Evolutionary conservation across 768 basidiomycete species (phyloP), one percentile per base, ranked within the genome.

Genomic region (Leucocoprinus sp.): DNA sequence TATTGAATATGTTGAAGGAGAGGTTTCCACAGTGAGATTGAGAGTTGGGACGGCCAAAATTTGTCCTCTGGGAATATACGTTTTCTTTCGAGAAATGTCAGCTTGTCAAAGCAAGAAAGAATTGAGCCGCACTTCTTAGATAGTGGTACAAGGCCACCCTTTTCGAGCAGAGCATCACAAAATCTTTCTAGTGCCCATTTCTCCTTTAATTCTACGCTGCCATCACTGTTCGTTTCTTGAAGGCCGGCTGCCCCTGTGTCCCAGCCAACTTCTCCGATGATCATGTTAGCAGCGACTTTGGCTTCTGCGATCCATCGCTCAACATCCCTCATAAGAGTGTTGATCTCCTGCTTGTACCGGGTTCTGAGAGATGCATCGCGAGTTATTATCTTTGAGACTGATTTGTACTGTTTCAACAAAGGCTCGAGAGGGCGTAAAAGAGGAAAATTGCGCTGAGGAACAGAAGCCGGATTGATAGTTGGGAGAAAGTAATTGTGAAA

Each of bases 401-500:
- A 57, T 56, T 92, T 93, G 67, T 93, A 93, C 37, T 72, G 65
- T 49, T 78, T 80, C 23, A 99, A 63, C 4, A 85, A 59, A 0
- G 91, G 87, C 0, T 67, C 57, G 21, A 93, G 62, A 1, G 82
- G 72, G 12, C 82, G 75, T 28, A 80, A 60, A 26, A 64, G 56
- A 11, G 63, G 45, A 22, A 60, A 40, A 43, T 65, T 60, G 2
- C 62, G 50, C 7, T 58, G 56, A 6, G 59, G 46, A 1, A 65
- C 55, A 19, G 68, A 57, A 19, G 70, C 66, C 0, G 77, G 78
- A 55, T 80, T 78, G 42, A 84, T 65, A 7, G 78, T 84, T 0
- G 90, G 89, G 8, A 85, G 68, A 59, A 89, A 93, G 60, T 92
- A 96, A 54, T 90, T 82, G 49, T 80, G 71, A 28, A 90, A 68